A percentile compares a stretch with the other conserved stretches of the same genome.
phyloP scores from a whole-genome alignment of 306 rosid species.

The Dryas alaskensis region DNA sequence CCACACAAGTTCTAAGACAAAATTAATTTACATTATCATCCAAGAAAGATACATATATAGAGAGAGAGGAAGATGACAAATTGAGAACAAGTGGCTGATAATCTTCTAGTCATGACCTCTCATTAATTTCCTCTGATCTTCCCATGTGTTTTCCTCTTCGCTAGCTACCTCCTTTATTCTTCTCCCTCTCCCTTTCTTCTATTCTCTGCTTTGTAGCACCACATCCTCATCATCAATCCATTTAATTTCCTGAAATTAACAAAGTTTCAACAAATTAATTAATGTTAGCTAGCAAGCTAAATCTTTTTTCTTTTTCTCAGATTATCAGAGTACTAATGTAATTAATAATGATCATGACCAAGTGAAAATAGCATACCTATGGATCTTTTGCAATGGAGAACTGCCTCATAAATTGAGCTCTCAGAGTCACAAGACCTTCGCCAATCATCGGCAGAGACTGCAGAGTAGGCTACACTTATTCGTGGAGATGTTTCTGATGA shows the following conservation, averaged over 20 bases:
- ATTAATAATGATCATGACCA: background rate
- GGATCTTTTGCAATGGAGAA: conserved; percentile 96
- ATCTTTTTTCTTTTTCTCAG: background rate
- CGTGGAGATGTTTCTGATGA: conserved; percentile 68
- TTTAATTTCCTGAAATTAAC: conserved; percentile 52
- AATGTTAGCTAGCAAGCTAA: background rate
- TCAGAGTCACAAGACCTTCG: conserved; percentile 93
- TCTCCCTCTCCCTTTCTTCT: conserved; percentile 16
- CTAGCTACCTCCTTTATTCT: conserved; percentile 16
- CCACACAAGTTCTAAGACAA: conserved; percentile 29
- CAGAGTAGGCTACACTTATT: conserved; percentile 69
- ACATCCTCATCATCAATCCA: conserved; percentile 12
- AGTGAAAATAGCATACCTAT: conserved; percentile 48
- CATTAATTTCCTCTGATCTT: conserved; percentile 27
- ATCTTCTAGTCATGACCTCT: conserved; percentile 39
- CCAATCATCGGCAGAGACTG: conserved; percentile 61
- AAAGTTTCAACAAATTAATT: background rate
- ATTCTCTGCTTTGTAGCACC: conserved; percentile 21
- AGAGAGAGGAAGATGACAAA: conserved; percentile 32
- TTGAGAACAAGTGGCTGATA: conserved; percentile 52
- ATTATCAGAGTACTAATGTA: background rate
- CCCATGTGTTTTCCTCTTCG: conserved; percentile 40
- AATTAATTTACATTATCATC: conserved; percentile 30
- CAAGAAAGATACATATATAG: conserved; percentile 27
- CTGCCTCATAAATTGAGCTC: conserved; percentile 94